Conservation (phyloP, 1,284 basidiomycete species). For the Athelia sp. region DNA sequence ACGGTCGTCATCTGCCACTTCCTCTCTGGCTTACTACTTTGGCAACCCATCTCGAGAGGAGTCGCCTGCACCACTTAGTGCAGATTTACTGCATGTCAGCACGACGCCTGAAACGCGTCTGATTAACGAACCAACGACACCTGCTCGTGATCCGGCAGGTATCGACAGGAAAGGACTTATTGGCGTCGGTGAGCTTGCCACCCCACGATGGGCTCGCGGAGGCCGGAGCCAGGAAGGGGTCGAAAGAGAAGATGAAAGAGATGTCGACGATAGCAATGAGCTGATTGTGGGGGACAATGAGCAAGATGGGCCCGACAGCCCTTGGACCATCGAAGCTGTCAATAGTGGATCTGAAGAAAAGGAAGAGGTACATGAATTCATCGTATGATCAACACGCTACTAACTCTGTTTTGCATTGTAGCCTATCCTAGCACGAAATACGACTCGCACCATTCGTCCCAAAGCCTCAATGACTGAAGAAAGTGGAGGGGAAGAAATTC, state of each 20-base stretch:
- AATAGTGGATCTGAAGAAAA: slow-evolving; percentile 71
- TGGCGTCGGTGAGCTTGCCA: slow-evolving; percentile 94
- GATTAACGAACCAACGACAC: slow-evolving; percentile 56
- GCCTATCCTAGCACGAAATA: slow-evolving; percentile 34
- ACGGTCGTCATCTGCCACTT: neutral
- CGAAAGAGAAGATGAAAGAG: slow-evolving; percentile 33
- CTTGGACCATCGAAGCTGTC: slow-evolving; percentile 83
- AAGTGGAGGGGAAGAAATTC: slow-evolving; percentile 78
- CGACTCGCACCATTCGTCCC: slow-evolving; percentile 45
- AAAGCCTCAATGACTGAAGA: slow-evolving; percentile 68
- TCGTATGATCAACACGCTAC: slow-evolving; percentile 4
- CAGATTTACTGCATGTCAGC: slow-evolving; percentile 24
- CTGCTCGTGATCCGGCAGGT: slow-evolving; percentile 71
- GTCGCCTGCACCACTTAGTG: slow-evolving; percentile 26
- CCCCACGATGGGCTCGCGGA: slow-evolving; percentile 80
- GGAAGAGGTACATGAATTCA: slow-evolving; percentile 47
- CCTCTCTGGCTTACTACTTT: slow-evolving; percentile 1
- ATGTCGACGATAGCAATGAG: slow-evolving; percentile 39
- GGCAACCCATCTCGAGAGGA: slow-evolving; percentile 10
- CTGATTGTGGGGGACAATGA: slow-evolving; percentile 33
- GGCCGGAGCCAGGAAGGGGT: slow-evolving; percentile 26
- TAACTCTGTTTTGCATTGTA: slow-evolving; percentile 13
- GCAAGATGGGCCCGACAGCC: slow-evolving; percentile 57
- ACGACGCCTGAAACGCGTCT: slow-evolving; percentile 38
- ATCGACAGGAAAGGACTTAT: slow-evolving; percentile 88